phyloP scores from a whole-genome alignment of 192 early-diverging fungal genomes.

The Chytriomyces sp. region DNA sequence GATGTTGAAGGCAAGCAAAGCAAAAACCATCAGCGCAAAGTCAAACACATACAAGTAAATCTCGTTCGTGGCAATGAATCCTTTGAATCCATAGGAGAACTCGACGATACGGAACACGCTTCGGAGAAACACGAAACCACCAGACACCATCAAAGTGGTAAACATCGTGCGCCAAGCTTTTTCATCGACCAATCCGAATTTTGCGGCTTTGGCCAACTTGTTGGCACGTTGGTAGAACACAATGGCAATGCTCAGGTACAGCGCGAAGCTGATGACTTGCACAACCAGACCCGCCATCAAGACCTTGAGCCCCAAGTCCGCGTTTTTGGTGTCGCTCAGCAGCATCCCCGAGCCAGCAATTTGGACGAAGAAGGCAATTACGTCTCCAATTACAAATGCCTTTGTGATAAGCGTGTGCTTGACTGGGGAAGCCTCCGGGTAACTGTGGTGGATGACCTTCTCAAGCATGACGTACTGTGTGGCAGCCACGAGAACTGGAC shows the following conservation, averaged over 20 bases:
- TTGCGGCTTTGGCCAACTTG: conserved; percentile 9
- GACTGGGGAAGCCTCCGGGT: conserved; percentile 27
- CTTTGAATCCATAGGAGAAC: conserved; percentile 33
- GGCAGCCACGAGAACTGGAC: conserved; percentile 40
- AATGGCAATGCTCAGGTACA: conserved; percentile 28
- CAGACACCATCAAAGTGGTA: background rate
- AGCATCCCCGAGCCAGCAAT: conserved; percentile 33
- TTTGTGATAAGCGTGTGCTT: conserved; percentile 14
- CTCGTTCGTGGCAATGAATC: conserved; percentile 37
- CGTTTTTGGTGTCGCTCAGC: background rate
- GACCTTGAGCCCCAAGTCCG: conserved; percentile 9
- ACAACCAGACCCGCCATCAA: conserved; percentile 36
- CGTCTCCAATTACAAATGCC: conserved; percentile 39
- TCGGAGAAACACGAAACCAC: conserved; percentile 14
- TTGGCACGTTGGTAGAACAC: conserved; percentile 11
- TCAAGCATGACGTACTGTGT: conserved; percentile 35
- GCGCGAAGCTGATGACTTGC: conserved; percentile 33
- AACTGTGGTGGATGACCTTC: conserved; percentile 13
- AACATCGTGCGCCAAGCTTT: background rate
- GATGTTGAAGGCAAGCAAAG: conserved; percentile 17
- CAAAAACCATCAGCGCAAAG: conserved; percentile 32
- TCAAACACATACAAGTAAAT: conserved; percentile 40
- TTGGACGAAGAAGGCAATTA: conserved; percentile 35
- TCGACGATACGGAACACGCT: conserved; percentile 41
- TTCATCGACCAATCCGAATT: background rate